phyloP scores from a whole-genome alignment of 352 stramenopile genomes.

The Globisporangium orthogonon region DNA sequence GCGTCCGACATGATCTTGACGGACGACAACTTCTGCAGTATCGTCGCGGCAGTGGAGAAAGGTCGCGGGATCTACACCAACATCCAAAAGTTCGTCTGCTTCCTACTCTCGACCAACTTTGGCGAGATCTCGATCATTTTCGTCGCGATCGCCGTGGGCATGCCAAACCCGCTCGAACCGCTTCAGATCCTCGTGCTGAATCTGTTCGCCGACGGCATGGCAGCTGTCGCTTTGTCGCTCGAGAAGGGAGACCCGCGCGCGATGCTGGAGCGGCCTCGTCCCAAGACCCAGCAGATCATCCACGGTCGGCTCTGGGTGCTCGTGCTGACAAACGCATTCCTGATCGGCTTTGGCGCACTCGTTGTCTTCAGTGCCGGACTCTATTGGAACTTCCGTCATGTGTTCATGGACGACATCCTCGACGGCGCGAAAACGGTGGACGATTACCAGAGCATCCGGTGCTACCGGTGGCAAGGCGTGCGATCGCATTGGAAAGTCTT shows the following conservation, averaged over 20 bases:
- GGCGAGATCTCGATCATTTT: conserved; percentile 84
- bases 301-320: conserved; percentile 59
- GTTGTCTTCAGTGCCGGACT: conserved; percentile 41
- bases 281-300: conserved; percentile 48
- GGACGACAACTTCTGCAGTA: conserved; percentile 98
- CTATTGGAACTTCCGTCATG: conserved; percentile 64
- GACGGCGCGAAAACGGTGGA: conserved; percentile 26
- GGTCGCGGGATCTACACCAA: conserved; percentile 97
- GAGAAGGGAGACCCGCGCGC: conserved; percentile 61
- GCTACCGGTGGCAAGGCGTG: conserved; percentile 30
- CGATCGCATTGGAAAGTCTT: conserved; percentile 41
- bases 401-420: conserved; percentile 50
- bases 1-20: conserved; percentile 98
- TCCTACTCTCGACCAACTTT: conserved; percentile 97
- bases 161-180: conserved; percentile 88
- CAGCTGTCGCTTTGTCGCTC: conserved; percentile 59
- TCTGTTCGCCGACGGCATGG: conserved; percentile 95
- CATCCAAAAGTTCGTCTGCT: conserved; percentile 98
- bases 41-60: conserved; percentile 95
- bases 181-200: conserved; percentile 98
- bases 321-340: conserved; percentile 43
- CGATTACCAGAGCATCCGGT: conserved; percentile 54
- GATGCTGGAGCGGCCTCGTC: conserved; percentile 54
- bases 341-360: conserved; percentile 24
- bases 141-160: conserved; percentile 56